Conservation (phyloP, 768 basidiomycete species). For the Cystobasidium ongulense region DNA sequence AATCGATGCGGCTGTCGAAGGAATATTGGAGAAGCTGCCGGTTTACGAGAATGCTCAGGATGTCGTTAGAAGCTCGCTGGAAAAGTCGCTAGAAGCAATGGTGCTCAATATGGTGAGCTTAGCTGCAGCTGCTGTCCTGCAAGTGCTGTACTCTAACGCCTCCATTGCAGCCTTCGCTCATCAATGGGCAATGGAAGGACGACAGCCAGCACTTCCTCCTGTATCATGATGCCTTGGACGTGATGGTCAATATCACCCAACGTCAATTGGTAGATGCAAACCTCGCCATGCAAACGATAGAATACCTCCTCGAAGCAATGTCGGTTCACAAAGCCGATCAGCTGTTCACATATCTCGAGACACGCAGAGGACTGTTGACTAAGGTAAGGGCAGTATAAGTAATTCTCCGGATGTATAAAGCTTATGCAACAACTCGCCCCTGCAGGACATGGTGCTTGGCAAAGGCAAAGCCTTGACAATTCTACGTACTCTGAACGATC, state of each 20-base stretch:
- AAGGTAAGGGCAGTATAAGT: constrained; percentile 18
- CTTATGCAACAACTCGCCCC: too few relatives aligned
- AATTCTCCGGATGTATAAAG: too few relatives aligned
- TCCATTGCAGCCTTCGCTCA: background rate
- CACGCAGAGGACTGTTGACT: constrained; percentile 61
- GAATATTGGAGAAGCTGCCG: constrained; percentile 13
- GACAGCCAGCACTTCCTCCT: constrained; percentile 18
- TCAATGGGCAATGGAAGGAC: background rate
- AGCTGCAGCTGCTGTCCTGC: background rate
- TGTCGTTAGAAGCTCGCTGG: background rate
- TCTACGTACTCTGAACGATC: constrained; percentile 74
- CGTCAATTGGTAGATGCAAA: constrained; percentile 11
- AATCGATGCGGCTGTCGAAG: background rate
- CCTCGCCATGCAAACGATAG: constrained; percentile 45
- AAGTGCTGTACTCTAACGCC: background rate
- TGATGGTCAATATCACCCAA: background rate
- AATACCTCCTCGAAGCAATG: constrained; percentile 75
- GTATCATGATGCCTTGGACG: constrained; percentile 23
- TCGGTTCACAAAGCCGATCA: constrained; percentile 77
- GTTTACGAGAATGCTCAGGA: constrained; percentile 16
- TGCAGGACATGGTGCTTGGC: constrained; percentile 67
- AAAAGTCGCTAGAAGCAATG: constrained; percentile 18
- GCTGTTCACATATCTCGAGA: constrained; percentile 81
- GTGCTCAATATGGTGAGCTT: constrained; percentile 24
- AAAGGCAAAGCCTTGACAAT: constrained; percentile 81